Evolutionary conservation across 2,329 filamentous ascomycete species (phyloP).

Genomic region (Diaporthe aspalathi): DNA sequence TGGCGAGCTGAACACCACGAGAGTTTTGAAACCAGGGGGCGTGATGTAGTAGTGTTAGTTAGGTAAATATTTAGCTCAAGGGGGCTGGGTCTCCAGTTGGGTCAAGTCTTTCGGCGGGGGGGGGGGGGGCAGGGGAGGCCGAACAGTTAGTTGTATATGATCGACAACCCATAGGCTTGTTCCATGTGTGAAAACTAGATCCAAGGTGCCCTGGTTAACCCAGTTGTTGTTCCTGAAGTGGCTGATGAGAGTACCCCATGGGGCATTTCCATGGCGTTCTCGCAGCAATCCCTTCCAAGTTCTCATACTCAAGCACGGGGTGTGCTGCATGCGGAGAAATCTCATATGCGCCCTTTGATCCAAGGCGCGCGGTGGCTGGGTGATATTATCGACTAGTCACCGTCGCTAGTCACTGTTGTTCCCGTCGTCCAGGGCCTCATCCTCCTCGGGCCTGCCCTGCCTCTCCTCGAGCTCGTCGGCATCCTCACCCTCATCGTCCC

Average conservation of each 20-base stretch:
- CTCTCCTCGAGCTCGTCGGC: slow-evolving; percentile 61
- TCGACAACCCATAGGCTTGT: neutral
- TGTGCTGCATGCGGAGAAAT: neutral
- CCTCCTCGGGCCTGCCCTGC: slow-evolving; percentile 60
- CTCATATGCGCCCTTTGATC: neutral
- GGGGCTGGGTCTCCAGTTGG: too few species aligned
- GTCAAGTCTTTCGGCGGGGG: neutral
- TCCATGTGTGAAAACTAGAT: neutral
- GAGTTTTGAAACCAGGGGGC: neutral
- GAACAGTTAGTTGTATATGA: too few species aligned
- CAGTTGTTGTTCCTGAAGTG: neutral
- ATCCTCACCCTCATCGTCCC: slow-evolving; percentile 63
- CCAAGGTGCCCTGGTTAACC: neutral
- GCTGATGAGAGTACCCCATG: neutral
- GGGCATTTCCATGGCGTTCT: too few species aligned
- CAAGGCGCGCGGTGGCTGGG: neutral
- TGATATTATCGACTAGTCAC: slow-evolving; percentile 54
- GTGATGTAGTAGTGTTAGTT: neutral
- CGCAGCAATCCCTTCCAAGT: neutral
- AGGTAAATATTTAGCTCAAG: neutral
- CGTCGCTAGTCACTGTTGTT: slow-evolving; percentile 71
- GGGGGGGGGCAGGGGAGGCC: too few species aligned
- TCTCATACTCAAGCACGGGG: neutral
- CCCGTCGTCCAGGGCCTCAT: slow-evolving; percentile 71
- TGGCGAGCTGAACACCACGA: neutral